Evolutionary conservation across 495 filamentous ascomycete genomes (phyloP).

Genomic region (Neurospora sp.): DNA sequence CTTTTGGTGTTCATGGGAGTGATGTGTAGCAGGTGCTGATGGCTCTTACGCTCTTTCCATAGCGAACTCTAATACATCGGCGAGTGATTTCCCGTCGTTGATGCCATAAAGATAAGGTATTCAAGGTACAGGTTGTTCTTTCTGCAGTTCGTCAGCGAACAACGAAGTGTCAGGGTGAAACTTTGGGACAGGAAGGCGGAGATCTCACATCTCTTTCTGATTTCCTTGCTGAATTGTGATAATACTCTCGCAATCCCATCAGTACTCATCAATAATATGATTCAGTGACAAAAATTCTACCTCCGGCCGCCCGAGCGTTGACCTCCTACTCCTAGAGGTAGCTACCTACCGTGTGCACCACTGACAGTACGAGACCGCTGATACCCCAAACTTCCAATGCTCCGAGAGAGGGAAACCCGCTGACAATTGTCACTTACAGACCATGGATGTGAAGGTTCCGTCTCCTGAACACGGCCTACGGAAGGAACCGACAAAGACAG

Average conservation of each 20-base stretch:
- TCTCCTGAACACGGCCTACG: background rate
- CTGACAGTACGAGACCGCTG: background rate
- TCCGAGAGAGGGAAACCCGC: background rate
- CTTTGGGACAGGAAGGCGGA: background rate
- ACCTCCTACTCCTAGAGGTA: background rate
- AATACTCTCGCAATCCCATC: background rate
- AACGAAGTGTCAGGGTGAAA: background rate
- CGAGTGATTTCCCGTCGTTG: background rate
- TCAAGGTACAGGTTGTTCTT: background rate
- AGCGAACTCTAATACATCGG: background rate
- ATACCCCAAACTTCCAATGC: background rate
- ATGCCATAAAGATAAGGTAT: background rate
- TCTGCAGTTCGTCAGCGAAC: background rate
- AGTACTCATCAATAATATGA: too few species aligned
- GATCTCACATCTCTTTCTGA: background rate
- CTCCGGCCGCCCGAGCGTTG: background rate
- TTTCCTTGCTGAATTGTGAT: background rate
- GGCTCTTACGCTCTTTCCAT: background rate
- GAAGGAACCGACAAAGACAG: background rate
- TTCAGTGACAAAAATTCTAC: background rate
- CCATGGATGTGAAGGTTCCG: background rate
- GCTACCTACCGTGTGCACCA: background rate
- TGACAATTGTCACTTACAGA: background rate
- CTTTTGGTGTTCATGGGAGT: background rate
- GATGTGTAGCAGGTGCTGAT: background rate